These are phyloP conservation scores for Raphidocelis subcapitata DNA, from an alignment of 139 green algal genomes.

Conservation along the genomic window DNA sequence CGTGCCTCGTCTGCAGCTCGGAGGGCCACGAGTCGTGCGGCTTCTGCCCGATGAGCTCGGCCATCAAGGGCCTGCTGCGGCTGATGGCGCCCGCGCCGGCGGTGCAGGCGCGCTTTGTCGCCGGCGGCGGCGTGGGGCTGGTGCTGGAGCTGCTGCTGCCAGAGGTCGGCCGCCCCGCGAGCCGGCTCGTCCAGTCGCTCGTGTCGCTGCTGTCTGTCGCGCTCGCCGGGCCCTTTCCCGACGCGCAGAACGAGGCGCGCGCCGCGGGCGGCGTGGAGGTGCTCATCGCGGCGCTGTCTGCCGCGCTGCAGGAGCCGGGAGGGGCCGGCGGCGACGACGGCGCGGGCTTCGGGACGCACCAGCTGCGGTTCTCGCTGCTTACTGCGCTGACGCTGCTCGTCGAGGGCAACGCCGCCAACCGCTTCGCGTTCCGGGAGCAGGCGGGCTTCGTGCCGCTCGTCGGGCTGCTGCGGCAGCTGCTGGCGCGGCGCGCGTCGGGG, in stretches of 20 bases:
- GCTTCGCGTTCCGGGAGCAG: slow-evolving; percentile 36
- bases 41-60: slow-evolving; percentile 9
- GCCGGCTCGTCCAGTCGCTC: slow-evolving; percentile 37
- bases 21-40: slow-evolving; percentile 1
- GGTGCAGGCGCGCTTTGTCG: slow-evolving; percentile 20
- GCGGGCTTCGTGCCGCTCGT: slow-evolving; percentile 30
- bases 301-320: slow-evolving; percentile 4
- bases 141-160: slow-evolving; percentile 41
- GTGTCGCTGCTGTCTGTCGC: slow-evolving; percentile 34
- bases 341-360: slow-evolving; percentile 34
- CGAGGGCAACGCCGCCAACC: slow-evolving; percentile 44
- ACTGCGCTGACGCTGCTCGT: slow-evolving; percentile 20
- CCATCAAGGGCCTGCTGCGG: slow-evolving; percentile 24
- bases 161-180: slow-evolving; percentile 31
- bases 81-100: slow-evolving; percentile 8
- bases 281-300: slow-evolving; percentile 21
- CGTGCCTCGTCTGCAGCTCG: not conserved
- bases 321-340: not conserved
- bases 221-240: slow-evolving; percentile 1
- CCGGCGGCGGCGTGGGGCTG: slow-evolving; percentile 31
- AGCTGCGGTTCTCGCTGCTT: slow-evolving; percentile 36
- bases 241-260: slow-evolving; percentile 44
- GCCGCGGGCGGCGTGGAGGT: slow-evolving; percentile 32
- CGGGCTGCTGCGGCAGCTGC: slow-evolving; percentile 25
- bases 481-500: not conserved